A percentile compares a stretch with the other conserved stretches of the same genome.
Evolutionary conservation across 225 moss, liverwort and hornwort species (phyloP).

Genomic region (Polytrichum formosum): DNA sequence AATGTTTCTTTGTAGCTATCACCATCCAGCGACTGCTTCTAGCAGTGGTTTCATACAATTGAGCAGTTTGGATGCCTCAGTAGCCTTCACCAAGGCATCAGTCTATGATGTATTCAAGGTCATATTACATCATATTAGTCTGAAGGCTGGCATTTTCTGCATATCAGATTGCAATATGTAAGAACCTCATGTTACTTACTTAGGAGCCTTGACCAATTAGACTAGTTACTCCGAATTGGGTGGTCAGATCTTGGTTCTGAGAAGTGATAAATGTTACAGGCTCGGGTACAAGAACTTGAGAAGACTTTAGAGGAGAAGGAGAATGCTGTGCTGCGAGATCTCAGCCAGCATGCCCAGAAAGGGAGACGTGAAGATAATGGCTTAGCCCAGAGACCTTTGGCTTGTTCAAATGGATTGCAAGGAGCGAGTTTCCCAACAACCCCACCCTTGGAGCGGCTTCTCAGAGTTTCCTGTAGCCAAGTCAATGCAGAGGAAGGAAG

Average conservation of each 20-base stretch:
- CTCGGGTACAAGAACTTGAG: conserved; percentile 65
- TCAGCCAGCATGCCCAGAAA: conserved; percentile 22
- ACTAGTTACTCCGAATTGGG: too few relatives aligned
- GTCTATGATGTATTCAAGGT: too few relatives aligned
- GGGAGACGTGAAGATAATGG: conserved; percentile 11
- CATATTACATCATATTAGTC: too few relatives aligned
- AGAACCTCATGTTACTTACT: too few relatives aligned
- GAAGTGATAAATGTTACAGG: conserved; percentile 31
- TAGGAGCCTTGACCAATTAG: too few relatives aligned
- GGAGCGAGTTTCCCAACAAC: conserved; percentile 18
- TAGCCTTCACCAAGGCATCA: too few relatives aligned
- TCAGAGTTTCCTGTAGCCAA: conserved; percentile 11
- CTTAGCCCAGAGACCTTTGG: conserved; percentile 19
- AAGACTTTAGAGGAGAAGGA: conserved; percentile 57
- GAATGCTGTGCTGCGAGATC: conserved; percentile 53
- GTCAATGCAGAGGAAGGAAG: conserved; percentile 17
- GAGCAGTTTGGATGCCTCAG: too few relatives aligned
- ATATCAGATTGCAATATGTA: too few relatives aligned
- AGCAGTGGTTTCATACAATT: too few relatives aligned
- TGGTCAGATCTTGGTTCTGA: background rate
- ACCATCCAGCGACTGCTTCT: too few relatives aligned
- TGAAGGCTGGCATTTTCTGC: too few relatives aligned
- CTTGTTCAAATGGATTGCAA: conserved; percentile 6
- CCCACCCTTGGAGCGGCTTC: conserved; percentile 10
- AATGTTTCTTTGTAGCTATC: too few relatives aligned